Evolutionary conservation across 306 rosid genomes (phyloP).

Genomic region (Cucurbita moschata): DNA sequence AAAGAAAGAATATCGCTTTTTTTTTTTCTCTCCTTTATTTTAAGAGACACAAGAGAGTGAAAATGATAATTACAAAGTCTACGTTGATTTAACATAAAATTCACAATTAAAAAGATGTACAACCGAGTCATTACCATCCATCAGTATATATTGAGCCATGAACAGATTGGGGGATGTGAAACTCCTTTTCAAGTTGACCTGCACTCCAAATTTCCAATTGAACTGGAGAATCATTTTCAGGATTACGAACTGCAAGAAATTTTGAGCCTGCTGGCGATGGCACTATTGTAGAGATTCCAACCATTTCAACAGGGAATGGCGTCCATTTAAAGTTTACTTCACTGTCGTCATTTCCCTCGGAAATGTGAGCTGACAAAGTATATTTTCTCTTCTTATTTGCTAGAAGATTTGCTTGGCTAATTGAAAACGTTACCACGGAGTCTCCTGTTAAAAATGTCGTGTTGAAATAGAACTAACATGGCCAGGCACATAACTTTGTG

Average conservation of each 20-base stretch:
- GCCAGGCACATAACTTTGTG: neutral
- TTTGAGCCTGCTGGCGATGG: slow-evolving; percentile 75
- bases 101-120: neutral
- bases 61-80: neutral
- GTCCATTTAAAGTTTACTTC: slow-evolving; percentile 50
- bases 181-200: slow-evolving; percentile 56
- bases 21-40: neutral
- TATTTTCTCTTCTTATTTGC: slow-evolving; percentile 51
- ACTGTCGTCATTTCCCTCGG: slow-evolving; percentile 16
- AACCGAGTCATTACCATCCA: slow-evolving; percentile 39
- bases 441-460: slow-evolving; percentile 17
- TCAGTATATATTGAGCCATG: slow-evolving; percentile 66
- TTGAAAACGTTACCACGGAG: slow-evolving; percentile 47
- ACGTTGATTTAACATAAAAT: slow-evolving; percentile 4
- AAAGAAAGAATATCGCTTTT: neutral
- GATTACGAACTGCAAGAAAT: slow-evolving; percentile 48
- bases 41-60: neutral
- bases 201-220: slow-evolving; percentile 60
- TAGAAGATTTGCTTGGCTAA: slow-evolving; percentile 45
- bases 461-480: neutral
- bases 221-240: slow-evolving; percentile 37
- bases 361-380: slow-evolving; percentile 33
- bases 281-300: slow-evolving; percentile 40
- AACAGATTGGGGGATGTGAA: slow-evolving; percentile 48
- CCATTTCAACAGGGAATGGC: slow-evolving; percentile 66